These are phyloP conservation scores for Allomyces macrogynus DNA, from an alignment of 192 early-diverging fungal species.

Conservation along the genomic window DNA sequence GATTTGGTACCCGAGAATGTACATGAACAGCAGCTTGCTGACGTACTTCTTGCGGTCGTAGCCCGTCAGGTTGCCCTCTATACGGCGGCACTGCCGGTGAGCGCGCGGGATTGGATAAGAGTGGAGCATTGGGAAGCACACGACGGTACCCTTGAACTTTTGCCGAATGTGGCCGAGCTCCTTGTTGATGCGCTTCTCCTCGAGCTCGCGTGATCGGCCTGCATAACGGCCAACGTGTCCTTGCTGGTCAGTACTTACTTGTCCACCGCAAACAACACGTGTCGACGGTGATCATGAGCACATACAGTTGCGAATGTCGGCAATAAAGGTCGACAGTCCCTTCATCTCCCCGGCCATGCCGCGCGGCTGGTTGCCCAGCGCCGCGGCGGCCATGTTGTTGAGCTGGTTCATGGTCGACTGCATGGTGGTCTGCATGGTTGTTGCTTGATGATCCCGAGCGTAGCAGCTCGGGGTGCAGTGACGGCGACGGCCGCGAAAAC, in stretches of 20 bases:
- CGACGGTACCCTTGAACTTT: slow-evolving; percentile 78
- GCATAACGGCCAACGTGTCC: slow-evolving; percentile 4
- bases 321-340: slow-evolving; percentile 85
- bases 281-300: background rate
- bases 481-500: too few relatives aligned
- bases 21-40: slow-evolving; percentile 98
- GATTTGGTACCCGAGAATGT: slow-evolving; percentile 92
- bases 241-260: background rate
- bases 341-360: slow-evolving; percentile 31
- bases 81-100: background rate
- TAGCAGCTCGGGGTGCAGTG: too few relatives aligned
- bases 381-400: too few relatives aligned
- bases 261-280: background rate
- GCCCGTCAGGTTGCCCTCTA: slow-evolving; percentile 76
- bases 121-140: slow-evolving; percentile 1
- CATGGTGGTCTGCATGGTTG: too few relatives aligned
- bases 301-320: slow-evolving; percentile 96
- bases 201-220: slow-evolving; percentile 89
- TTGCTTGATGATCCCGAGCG: too few relatives aligned
- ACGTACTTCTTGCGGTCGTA: slow-evolving; percentile 99
- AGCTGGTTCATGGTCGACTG: too few relatives aligned
- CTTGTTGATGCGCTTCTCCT: slow-evolving; percentile 97
- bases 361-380: too few relatives aligned
- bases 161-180: slow-evolving; percentile 97
- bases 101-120: background rate